Evolutionary conservation across 2,329 filamentous ascomycete genomes (phyloP).

Genomic region (Microcyclospora tardicrescens): DNA sequence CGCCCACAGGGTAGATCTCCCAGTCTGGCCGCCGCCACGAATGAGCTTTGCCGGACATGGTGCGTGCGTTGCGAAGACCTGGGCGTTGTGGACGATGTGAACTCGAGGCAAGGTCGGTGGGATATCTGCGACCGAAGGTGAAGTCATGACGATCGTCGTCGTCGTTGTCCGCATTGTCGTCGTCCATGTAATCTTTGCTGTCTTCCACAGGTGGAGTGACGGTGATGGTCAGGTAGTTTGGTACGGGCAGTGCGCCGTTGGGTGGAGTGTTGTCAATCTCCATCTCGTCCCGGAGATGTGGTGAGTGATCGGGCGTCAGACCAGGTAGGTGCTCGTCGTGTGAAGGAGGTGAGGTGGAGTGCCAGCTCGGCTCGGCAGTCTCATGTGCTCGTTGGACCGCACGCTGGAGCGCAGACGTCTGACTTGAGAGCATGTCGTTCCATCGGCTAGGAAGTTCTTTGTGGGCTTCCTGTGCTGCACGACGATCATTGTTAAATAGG

Average conservation of each 20-base stretch:
- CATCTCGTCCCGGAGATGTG: conserved; percentile 17
- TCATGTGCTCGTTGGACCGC: conserved; percentile 10
- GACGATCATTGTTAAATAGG: conserved; percentile 18
- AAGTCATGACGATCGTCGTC: conserved; percentile 6
- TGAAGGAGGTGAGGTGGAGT: conserved; percentile 1
- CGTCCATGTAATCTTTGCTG: conserved; percentile 7
- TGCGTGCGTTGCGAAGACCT: conserved; percentile 16
- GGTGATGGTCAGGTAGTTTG: conserved; percentile 10
- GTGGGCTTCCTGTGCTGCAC: conserved; percentile 13
- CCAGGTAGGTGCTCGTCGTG: conserved; percentile 9
- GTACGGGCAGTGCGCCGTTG: conserved; percentile 3
- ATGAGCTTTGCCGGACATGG: conserved; percentile 20
- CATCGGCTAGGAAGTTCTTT: conserved; percentile 13
- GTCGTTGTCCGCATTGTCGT: conserved; percentile 9
- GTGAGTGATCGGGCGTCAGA: conserved; percentile 22
- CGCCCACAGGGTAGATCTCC: conserved; percentile 16
- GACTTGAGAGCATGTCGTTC: conserved; percentile 13
- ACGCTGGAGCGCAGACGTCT: conserved; percentile 15
- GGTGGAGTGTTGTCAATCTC: conserved; percentile 13
- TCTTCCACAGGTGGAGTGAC: conserved; percentile 8
- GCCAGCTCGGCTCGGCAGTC: background rate
- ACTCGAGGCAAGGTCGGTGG: conserved; percentile 9
- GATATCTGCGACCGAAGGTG: too few species aligned
- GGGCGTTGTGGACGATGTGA: conserved; percentile 15
- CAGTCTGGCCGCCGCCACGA: conserved; percentile 19